phyloP scores from a whole-genome alignment of 768 basidiomycete species.

The Trametes meyenii region DNA sequence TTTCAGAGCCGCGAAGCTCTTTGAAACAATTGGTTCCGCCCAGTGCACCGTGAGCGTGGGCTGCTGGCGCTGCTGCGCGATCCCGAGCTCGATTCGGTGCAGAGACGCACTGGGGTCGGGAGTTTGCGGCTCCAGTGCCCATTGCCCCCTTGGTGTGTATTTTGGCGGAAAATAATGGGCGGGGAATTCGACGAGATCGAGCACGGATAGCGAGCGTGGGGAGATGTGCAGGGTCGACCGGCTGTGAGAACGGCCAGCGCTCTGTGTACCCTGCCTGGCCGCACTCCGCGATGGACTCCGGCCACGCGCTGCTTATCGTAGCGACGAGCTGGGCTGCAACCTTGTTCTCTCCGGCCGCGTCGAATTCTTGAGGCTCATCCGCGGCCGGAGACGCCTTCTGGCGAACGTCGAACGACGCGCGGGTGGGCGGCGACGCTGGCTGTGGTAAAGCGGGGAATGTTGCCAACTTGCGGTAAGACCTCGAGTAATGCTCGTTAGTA shows the following conservation, averaged over 20 bases:
- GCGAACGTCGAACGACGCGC: too few relatives aligned
- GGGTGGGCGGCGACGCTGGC: too few relatives aligned
- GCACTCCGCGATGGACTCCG: constrained; percentile 21
- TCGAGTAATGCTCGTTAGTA: too few relatives aligned
- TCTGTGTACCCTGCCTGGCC: constrained; percentile 7
- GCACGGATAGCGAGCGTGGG: constrained; percentile 5
- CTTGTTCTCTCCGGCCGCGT: constrained; percentile 1
- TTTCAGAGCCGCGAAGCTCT: constrained; percentile 25
- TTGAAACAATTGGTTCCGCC: constrained; percentile 20
- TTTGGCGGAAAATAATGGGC: not conserved
- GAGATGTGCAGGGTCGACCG: constrained; percentile 21
- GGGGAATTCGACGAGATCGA: not conserved
- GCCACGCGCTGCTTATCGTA: constrained; percentile 14
- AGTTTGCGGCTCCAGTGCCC: too few relatives aligned
- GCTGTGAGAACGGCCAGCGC: constrained; percentile 17
- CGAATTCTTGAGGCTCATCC: not conserved
- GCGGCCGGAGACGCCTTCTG: not conserved
- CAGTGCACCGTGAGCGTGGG: not conserved
- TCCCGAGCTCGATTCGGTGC: not conserved
- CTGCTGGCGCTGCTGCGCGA: not conserved
- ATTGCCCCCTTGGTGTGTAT: too few relatives aligned
- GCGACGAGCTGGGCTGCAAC: constrained; percentile 2
- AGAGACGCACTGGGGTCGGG: too few relatives aligned
- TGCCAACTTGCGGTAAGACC: not conserved
- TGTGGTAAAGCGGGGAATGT: too few relatives aligned